A percentile compares a stretch with the other conserved stretches of the same genome.
Evolutionary conservation across 164 flowering plant genomes (phyloP).

Genomic region (Euptelea pleiosperma): DNA sequence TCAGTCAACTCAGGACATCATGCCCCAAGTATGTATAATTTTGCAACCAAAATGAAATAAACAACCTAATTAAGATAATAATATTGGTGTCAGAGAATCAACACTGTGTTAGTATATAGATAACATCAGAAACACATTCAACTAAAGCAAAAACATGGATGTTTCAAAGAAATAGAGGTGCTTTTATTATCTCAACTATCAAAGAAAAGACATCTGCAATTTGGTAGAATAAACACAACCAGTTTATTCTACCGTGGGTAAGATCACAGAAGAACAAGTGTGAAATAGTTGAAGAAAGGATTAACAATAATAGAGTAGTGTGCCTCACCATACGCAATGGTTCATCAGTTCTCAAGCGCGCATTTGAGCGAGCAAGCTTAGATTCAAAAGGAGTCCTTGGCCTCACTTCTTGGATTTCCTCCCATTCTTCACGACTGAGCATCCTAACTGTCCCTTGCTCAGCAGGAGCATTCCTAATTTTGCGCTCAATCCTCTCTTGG

Average conservation of each 20-base stretch:
- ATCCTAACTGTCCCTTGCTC: conserved; percentile 88
- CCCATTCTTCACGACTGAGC: conserved; percentile 93
- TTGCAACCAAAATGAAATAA: too few species aligned
- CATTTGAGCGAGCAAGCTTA: conserved; percentile 82
- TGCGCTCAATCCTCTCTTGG: conserved; percentile 76
- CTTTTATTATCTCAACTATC: neutral
- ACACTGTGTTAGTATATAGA: neutral
- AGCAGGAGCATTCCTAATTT: conserved; percentile 73
- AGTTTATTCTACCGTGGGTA: too few species aligned
- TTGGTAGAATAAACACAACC: too few species aligned
- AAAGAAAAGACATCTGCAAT: neutral
- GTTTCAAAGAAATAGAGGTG: neutral
- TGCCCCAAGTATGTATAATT: too few species aligned
- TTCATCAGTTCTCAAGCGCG: conserved; percentile 76
- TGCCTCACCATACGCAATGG: conserved; percentile 50
- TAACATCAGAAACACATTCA: neutral
- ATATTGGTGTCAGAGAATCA: too few species aligned
- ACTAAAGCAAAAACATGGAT: neutral
- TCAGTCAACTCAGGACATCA: too few species aligned
- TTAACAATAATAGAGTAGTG: neutral
- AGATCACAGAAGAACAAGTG: too few species aligned
- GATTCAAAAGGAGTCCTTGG: conserved; percentile 98
- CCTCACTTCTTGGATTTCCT: conserved; percentile 60
- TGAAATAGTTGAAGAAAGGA: neutral
- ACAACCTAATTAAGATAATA: too few species aligned